Evolutionary conservation across 2,329 filamentous ascomycete genomes (phyloP).

Genomic region (Fusarium begoniae): DNA sequence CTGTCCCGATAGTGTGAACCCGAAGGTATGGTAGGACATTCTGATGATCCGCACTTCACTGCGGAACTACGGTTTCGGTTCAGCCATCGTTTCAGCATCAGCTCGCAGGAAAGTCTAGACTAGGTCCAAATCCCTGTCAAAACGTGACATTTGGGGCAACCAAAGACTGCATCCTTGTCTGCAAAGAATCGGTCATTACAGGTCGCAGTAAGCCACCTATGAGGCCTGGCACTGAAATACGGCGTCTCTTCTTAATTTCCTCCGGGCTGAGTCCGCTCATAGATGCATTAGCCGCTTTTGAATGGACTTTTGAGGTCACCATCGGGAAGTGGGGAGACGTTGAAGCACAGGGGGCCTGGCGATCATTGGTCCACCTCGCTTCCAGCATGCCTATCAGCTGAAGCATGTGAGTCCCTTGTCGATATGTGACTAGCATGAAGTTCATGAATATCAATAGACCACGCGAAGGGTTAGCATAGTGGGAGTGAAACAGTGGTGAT

Average conservation of each 20-base stretch:
- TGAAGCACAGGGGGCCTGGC: constrained; percentile 13
- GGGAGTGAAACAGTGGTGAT: constrained; percentile 19
- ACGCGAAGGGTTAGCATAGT: constrained; percentile 10
- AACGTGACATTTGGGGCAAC: background rate
- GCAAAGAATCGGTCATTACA: constrained; percentile 5
- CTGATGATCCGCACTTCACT: constrained; percentile 12
- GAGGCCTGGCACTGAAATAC: background rate
- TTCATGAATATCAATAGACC: background rate
- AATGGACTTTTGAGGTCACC: background rate
- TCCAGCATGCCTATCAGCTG: constrained; percentile 6
- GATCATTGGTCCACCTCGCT: constrained; percentile 14
- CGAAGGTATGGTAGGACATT: constrained; percentile 32
- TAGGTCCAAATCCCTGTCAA: constrained; percentile 22
- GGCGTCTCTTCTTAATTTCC: constrained; percentile 9
- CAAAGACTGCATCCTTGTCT: constrained; percentile 11
- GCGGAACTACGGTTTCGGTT: constrained; percentile 15
- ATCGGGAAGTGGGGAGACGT: constrained; percentile 13
- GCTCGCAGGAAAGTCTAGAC: constrained; percentile 22
- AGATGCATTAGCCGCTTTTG: constrained; percentile 2
- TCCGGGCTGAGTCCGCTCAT: constrained; percentile 8
- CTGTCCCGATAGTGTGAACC: constrained; percentile 20
- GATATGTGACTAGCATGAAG: background rate
- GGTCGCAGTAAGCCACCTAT: background rate
- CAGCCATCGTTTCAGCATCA: constrained; percentile 40
- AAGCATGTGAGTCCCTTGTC: constrained; percentile 5